phyloP scores from a whole-genome alignment of 768 basidiomycete species.

The Termitomyces eurrhizus region DNA sequence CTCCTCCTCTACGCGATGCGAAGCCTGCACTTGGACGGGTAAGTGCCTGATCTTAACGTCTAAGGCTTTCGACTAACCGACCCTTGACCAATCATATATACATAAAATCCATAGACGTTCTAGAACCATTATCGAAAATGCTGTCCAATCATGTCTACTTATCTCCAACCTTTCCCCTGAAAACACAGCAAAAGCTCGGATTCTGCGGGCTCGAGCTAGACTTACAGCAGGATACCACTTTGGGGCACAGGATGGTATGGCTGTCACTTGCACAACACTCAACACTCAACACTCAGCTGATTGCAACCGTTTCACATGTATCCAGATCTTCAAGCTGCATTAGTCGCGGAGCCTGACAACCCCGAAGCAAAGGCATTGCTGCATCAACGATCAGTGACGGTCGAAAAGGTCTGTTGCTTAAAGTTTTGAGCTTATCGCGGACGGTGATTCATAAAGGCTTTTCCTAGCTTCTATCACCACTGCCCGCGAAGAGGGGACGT shows the following conservation, averaged over 20 bases:
- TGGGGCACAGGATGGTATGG: conserved; percentile 62
- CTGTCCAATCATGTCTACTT: conserved; percentile 65
- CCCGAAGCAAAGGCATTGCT: conserved; percentile 61
- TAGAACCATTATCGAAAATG: conserved; percentile 67
- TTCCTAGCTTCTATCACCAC: conserved; percentile 33
- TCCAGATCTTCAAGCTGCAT: conserved; percentile 63
- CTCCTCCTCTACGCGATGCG: conserved; percentile 79
- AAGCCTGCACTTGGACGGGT: conserved; percentile 72
- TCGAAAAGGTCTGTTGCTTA: conserved; percentile 47
- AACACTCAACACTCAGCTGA: background rate
- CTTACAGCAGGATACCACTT: conserved; percentile 56
- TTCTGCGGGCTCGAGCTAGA: conserved; percentile 64
- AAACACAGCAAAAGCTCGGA: conserved; percentile 54
- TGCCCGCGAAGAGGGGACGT: conserved; percentile 42
- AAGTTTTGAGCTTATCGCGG: background rate
- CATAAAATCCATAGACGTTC: conserved; percentile 35
- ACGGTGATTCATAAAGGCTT: background rate
- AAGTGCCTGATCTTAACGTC: conserved; percentile 16
- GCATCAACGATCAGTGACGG: conserved; percentile 49
- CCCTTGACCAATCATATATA: background rate
- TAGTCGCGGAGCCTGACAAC: conserved; percentile 63
- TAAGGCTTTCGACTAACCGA: background rate
- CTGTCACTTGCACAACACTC: conserved; percentile 1
- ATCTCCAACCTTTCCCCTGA: conserved; percentile 48
- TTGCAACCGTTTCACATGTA: conserved; percentile 2